These are phyloP conservation scores for Pseudocercospora crystallina DNA, from an alignment of 2,329 filamentous ascomycete species.

Conservation along the genomic window DNA sequence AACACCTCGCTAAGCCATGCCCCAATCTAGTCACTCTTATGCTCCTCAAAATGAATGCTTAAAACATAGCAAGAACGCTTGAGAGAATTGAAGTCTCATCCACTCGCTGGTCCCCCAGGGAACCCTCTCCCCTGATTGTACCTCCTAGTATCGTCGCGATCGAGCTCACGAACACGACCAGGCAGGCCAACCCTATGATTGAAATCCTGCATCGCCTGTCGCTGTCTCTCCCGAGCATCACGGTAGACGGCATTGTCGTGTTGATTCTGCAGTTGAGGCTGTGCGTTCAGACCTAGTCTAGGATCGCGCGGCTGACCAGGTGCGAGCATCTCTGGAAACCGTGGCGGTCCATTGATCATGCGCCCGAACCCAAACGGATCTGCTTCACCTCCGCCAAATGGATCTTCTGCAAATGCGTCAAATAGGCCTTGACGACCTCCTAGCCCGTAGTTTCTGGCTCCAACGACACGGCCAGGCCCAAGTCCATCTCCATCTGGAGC, in stretches of 20 bases:
- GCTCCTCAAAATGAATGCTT: too few relatives aligned
- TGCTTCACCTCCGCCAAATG: conserved; percentile 12
- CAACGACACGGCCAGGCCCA: conserved; percentile 7
- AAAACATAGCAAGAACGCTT: too few relatives aligned
- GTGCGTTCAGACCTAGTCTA: conserved; percentile 3
- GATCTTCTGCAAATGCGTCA: conserved; percentile 15
- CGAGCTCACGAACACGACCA: background rate
- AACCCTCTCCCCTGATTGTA: background rate
- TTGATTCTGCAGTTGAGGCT: background rate
- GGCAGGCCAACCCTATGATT: conserved; percentile 1
- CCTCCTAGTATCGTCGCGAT: conserved; percentile 6
- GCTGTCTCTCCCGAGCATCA: conserved; percentile 1
- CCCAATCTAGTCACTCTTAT: too few relatives aligned
- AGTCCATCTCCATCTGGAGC: background rate
- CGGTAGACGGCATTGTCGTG: background rate
- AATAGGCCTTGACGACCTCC: conserved; percentile 8
- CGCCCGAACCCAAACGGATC: conserved; percentile 11
- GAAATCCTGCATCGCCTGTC: conserved; percentile 12
- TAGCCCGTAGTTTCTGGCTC: conserved; percentile 10
- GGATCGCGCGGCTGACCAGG: conserved; percentile 7
- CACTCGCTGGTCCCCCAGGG: too few relatives aligned
- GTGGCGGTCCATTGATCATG: conserved; percentile 3
- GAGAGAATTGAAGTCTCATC: too few relatives aligned
- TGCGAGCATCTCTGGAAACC: conserved; percentile 8
- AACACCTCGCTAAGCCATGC: too few relatives aligned